These are phyloP conservation scores for Alternaria solani DNA, from an alignment of 2,329 filamentous ascomycete species.

Conservation along the genomic window DNA sequence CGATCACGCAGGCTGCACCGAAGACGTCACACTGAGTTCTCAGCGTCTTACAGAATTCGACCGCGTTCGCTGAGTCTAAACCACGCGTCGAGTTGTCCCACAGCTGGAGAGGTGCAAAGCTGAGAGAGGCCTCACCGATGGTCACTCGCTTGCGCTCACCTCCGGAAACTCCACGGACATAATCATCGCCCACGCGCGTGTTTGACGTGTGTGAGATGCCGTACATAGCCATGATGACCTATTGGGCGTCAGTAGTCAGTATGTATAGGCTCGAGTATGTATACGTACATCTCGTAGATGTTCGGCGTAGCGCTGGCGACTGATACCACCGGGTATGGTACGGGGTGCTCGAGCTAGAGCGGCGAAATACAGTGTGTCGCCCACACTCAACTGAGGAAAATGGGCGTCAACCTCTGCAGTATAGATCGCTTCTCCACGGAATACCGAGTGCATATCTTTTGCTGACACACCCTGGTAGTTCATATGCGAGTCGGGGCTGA, in stretches of 20 bases:
- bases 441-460: constrained; percentile 75
- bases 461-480: constrained; percentile 80
- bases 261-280: neutral
- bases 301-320: constrained; percentile 62
- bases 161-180: constrained; percentile 73
- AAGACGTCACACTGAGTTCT: constrained; percentile 66
- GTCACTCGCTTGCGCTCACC: constrained; percentile 62
- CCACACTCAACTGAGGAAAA: constrained; percentile 77
- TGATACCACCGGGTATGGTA: constrained; percentile 64
- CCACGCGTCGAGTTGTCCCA: constrained; percentile 79
- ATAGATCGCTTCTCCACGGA: constrained; percentile 85
- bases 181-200: constrained; percentile 75
- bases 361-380: constrained; percentile 79
- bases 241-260: constrained; percentile 3
- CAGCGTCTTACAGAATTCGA: constrained; percentile 68
- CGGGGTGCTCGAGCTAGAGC: constrained; percentile 67
- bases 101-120: constrained; percentile 64
- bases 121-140: constrained; percentile 51
- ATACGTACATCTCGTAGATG: constrained; percentile 64
- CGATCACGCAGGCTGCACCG: constrained; percentile 52
- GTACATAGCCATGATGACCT: constrained; percentile 76
- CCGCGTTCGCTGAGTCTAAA: constrained; percentile 73
- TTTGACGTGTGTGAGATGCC: constrained; percentile 75
- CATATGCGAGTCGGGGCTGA: constrained; percentile 74
- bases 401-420: constrained; percentile 83